phyloP scores from a whole-genome alignment of 805 yeast species.

The Saturnispora hagleri region DNA sequence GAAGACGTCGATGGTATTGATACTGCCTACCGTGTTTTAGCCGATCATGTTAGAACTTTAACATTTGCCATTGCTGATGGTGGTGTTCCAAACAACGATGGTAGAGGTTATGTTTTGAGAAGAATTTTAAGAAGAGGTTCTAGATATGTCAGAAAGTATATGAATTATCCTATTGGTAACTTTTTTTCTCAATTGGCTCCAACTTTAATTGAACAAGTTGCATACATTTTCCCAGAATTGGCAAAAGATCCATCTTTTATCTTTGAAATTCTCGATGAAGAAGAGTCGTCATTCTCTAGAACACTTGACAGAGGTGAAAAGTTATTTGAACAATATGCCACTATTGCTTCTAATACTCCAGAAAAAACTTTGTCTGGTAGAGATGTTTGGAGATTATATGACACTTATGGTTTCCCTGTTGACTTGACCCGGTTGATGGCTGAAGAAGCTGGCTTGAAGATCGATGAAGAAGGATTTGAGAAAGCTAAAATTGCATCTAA shows the following conservation, averaged over 20 bases:
- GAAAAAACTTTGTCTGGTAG: constrained; percentile 76
- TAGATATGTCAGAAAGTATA: constrained; percentile 90
- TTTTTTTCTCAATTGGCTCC: constrained; percentile 91
- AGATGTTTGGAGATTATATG: constrained; percentile 97
- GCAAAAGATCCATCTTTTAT: constrained; percentile 60
- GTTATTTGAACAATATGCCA: constrained; percentile 87
- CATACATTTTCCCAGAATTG: constrained; percentile 88
- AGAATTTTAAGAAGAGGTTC: constrained; percentile 97
- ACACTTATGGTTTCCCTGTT: constrained; percentile 98
- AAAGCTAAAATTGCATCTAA: constrained; percentile 79
- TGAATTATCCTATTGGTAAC: constrained; percentile 90
- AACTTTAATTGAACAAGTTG: constrained; percentile 80
- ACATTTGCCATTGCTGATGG: constrained; percentile 97
- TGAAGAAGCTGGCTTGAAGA: constrained; percentile 88
- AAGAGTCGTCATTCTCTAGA: constrained; percentile 89
- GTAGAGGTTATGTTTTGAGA: constrained; percentile 96
- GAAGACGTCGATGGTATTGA: constrained; percentile 94
- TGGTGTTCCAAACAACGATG: constrained; percentile 98
- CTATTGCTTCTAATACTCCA: constrained; percentile 65
- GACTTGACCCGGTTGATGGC: constrained; percentile 98
- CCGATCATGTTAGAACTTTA: constrained; percentile 96
- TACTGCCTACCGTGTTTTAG: constrained; percentile 95
- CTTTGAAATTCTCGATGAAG: constrained; percentile 89
- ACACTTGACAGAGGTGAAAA: constrained; percentile 98
- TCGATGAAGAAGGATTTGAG: constrained; percentile 89